Conservation (phyloP, 2,329 filamentous ascomycete species). For the Intubia oerlemansii region DNA sequence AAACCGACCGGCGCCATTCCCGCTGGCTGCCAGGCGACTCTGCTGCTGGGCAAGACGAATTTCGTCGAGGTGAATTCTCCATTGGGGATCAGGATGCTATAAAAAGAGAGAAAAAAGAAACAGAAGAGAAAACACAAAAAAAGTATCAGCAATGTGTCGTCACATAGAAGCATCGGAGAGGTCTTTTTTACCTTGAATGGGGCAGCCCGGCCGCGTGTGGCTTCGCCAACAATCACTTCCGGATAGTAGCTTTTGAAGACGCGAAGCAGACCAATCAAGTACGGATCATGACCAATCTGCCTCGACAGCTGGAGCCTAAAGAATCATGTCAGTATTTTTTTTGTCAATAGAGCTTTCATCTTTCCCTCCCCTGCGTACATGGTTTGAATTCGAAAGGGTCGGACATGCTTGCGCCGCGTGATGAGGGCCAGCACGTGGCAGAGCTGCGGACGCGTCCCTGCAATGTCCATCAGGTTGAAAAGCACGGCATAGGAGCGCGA, state of each 20-base stretch:
- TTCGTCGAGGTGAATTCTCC: slow-evolving; percentile 44
- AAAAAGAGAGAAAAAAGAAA: too few species aligned
- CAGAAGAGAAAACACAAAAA: too few species aligned
- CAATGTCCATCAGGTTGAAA: slow-evolving; percentile 66
- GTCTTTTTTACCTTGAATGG: slow-evolving; percentile 45
- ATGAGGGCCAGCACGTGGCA: slow-evolving; percentile 64
- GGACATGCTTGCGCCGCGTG: slow-evolving; percentile 63
- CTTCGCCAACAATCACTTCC: slow-evolving; percentile 61
- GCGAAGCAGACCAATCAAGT: slow-evolving; percentile 50
- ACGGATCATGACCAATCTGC: slow-evolving; percentile 49
- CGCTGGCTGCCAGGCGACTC: slow-evolving; percentile 17
- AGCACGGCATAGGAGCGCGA: slow-evolving; percentile 53
- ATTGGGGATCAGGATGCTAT: slow-evolving; percentile 54
- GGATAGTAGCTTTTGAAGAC: slow-evolving; percentile 87
- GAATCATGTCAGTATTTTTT: slow-evolving; percentile 4
- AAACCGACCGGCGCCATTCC: background rate
- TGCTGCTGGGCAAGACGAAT: slow-evolving; percentile 40
- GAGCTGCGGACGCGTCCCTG: slow-evolving; percentile 42
- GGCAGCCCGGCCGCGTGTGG: slow-evolving; percentile 35
- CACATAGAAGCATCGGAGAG: too few species aligned
- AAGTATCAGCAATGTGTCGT: too few species aligned
- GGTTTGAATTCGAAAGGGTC: slow-evolving; percentile 62
- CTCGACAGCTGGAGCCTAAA: slow-evolving; percentile 32
- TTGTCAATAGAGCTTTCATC: background rate
- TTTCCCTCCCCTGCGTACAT: slow-evolving; percentile 25